Evolutionary conservation across 1,284 basidiomycete species (phyloP).

Genomic region (Ceratobasidium sp.): DNA sequence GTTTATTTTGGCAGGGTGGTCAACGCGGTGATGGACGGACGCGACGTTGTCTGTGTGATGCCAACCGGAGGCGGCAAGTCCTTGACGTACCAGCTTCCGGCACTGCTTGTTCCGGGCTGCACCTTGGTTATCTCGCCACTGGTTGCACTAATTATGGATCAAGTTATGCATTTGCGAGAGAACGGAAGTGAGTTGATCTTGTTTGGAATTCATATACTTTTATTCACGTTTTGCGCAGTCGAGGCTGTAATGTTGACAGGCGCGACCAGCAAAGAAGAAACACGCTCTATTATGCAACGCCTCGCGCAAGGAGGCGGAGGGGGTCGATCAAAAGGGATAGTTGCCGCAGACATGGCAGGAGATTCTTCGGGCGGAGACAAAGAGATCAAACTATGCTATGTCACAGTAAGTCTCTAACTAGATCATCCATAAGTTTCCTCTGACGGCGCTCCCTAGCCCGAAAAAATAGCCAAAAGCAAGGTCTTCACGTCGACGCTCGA

Average conservation of each 20-base stretch:
- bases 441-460: slow-evolving; percentile 65
- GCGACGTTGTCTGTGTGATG: slow-evolving; percentile 88
- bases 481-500: slow-evolving; percentile 71
- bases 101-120: slow-evolving; percentile 78
- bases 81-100: slow-evolving; percentile 90
- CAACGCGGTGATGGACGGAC: slow-evolving; percentile 85
- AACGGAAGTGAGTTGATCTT: slow-evolving; percentile 63
- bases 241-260: slow-evolving; percentile 81
- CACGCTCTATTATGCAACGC: slow-evolving; percentile 64
- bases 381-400: slow-evolving; percentile 81
- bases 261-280: slow-evolving; percentile 67
- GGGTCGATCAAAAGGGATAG: slow-evolving; percentile 11
- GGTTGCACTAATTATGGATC: slow-evolving; percentile 84
- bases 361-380: slow-evolving; percentile 51
- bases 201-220: neutral
- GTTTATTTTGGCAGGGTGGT: slow-evolving; percentile 67
- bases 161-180: slow-evolving; percentile 79
- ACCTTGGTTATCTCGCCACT: slow-evolving; percentile 90
- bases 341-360: slow-evolving; percentile 54
- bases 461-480: slow-evolving; percentile 84
- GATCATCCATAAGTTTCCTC: slow-evolving; percentile 4
- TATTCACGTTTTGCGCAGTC: slow-evolving; percentile 58
- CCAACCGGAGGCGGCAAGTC: slow-evolving; percentile 92
- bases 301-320: slow-evolving; percentile 11
- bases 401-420: slow-evolving; percentile 67